Conservation (phyloP, 805 yeast genomes). For the Saccharomycopsis amapae region DNA sequence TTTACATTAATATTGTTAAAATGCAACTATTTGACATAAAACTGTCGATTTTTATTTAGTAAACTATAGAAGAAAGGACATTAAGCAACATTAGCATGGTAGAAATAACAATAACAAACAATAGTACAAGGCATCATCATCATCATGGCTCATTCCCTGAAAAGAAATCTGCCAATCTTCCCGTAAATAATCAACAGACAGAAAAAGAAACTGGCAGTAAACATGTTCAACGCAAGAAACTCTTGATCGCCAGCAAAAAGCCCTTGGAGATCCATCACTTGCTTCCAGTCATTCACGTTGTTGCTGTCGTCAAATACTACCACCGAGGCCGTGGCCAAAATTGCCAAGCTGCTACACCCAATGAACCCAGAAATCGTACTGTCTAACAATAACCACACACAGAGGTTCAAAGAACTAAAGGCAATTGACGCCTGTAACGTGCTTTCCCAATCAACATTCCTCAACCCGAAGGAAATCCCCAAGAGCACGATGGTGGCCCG, state of each 20-base stretch:
- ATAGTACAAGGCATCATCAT: no score
- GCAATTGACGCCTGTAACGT: conserved; percentile 56
- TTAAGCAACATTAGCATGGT: no score
- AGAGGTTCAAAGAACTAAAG: conserved; percentile 57
- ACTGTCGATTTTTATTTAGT: no score
- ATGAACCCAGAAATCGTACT: conserved; percentile 48
- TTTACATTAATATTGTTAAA: no score
- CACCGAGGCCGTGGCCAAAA: conserved; percentile 19
- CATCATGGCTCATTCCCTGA: conserved; percentile 19
- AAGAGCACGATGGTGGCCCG: conserved; percentile 51
- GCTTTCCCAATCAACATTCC: conserved; percentile 63
- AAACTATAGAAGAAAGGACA: no score
- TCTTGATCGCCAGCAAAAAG: not conserved
- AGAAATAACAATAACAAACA: no score
- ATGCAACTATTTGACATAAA: no score
- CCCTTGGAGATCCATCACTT: not conserved
- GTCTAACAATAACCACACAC: conserved; percentile 61
- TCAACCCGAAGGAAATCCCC: conserved; percentile 65
- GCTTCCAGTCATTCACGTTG: conserved; percentile 3
- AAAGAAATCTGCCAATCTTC: conserved; percentile 55
- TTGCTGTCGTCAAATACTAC: conserved; percentile 20
- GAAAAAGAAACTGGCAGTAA: conserved; percentile 59
- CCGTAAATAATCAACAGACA: conserved; percentile 62
- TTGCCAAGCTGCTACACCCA: conserved; percentile 29
- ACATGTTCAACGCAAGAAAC: conserved; percentile 37